phyloP scores from a whole-genome alignment of 805 yeast genomes.

The Suhomyces faveliae region DNA sequence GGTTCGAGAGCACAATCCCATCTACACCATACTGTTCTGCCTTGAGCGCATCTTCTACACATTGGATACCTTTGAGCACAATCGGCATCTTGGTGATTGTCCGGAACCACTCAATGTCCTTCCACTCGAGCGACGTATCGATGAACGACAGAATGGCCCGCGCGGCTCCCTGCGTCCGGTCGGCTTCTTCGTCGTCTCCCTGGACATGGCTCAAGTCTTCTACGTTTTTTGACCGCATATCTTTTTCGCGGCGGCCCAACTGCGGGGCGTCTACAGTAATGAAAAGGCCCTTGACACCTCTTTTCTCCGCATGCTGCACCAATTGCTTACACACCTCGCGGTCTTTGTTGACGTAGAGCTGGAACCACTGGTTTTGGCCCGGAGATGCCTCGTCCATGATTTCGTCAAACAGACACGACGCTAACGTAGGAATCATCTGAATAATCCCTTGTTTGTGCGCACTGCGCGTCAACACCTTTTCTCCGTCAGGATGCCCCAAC shows the following conservation, averaged over 20 bases:
- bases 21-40: conserved; percentile 60
- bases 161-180: conserved; percentile 24
- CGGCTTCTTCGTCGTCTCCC: conserved; percentile 30
- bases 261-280: conserved; percentile 58
- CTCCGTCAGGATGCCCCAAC: conserved; percentile 93
- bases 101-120: conserved; percentile 41
- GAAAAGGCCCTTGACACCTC: conserved; percentile 47
- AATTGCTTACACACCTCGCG: conserved; percentile 28
- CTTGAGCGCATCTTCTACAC: conserved; percentile 60
- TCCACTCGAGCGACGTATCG: conserved; percentile 42
- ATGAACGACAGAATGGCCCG: conserved; percentile 39
- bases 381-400: conserved; percentile 67
- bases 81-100: conserved; percentile 39
- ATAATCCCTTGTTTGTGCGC: conserved; percentile 66
- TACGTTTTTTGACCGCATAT: conserved; percentile 36
- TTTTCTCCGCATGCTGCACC: conserved; percentile 38
- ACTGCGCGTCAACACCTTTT: conserved; percentile 79
- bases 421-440: conserved; percentile 92
- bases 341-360: conserved; percentile 46
- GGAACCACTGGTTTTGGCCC: conserved; percentile 49
- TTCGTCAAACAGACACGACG: conserved; percentile 86
- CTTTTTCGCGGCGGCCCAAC: conserved; percentile 54
- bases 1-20: conserved; percentile 69
- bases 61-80: conserved; percentile 62
- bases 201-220: conserved; percentile 25